These are phyloP conservation scores for Penicillium roqueforti DNA, from an alignment of 495 filamentous ascomycete genomes.

Conservation along the genomic window DNA sequence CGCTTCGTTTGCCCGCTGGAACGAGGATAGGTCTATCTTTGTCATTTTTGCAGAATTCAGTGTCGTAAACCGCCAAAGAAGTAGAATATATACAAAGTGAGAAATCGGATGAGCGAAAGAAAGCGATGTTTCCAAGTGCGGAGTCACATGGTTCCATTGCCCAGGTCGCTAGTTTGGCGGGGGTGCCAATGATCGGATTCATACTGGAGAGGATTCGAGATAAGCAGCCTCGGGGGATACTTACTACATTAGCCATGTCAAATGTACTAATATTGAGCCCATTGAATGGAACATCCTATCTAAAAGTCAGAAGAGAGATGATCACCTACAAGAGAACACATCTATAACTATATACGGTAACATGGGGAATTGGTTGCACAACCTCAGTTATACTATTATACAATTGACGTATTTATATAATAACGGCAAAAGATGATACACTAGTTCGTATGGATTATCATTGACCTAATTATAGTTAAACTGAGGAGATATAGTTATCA, in stretches of 20 bases:
- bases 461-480: no score
- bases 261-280: no score
- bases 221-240: neutral
- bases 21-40: conserved; percentile 17
- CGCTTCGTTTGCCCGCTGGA: conserved; percentile 40
- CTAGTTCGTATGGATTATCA: no score
- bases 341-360: neutral
- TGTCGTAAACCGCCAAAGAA: neutral
- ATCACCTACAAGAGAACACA: neutral
- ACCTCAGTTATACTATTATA: no score
- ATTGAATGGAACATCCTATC: neutral
- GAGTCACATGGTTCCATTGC: conserved; percentile 11
- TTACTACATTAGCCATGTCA: no score
- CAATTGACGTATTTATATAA: no score
- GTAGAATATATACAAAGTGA: neutral
- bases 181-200: neutral
- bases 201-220: neutral
- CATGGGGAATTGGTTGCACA: neutral
- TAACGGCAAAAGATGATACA: no score
- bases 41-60: conserved; percentile 10
- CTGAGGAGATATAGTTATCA: no score
- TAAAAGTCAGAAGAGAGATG: neutral
- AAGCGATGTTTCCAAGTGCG: conserved; percentile 4
- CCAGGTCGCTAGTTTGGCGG: conserved; percentile 4
- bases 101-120: neutral